Evolutionary conservation across 2,329 filamentous ascomycete genomes (phyloP).

Genomic region (Penicillium paneum): DNA sequence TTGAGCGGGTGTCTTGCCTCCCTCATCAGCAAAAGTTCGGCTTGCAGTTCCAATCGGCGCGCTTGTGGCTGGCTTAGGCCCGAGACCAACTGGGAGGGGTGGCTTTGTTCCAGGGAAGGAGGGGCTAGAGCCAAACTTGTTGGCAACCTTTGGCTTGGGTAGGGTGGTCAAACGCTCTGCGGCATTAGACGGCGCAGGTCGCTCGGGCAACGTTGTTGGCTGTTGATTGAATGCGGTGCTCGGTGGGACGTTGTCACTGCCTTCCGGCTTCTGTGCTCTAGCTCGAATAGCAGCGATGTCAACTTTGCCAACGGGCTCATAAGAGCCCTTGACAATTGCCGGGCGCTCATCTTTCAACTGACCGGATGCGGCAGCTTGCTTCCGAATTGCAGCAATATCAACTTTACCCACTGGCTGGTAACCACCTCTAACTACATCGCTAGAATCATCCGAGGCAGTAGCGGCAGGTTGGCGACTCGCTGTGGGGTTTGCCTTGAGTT

Average conservation of each 20-base stretch:
- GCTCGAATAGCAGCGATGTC: constrained; percentile 93
- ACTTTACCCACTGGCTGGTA: constrained; percentile 97
- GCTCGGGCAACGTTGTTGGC: constrained; percentile 65
- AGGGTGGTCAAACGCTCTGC: constrained; percentile 80
- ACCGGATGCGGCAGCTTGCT: constrained; percentile 64
- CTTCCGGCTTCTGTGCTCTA: constrained; percentile 65
- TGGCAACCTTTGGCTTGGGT: constrained; percentile 92
- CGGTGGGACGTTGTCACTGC: constrained; percentile 43
- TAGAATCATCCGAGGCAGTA: constrained; percentile 45
- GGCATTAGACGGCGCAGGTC: constrained; percentile 67
- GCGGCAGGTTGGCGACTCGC: constrained; percentile 56
- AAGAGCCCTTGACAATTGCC: constrained; percentile 81
- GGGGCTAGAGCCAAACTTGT: constrained; percentile 72
- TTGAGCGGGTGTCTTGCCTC: constrained; percentile 94
- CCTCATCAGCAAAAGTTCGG: constrained; percentile 89
- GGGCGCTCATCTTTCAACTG: constrained; percentile 69
- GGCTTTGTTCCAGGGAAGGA: constrained; percentile 87
- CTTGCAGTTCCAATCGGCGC: constrained; percentile 71
- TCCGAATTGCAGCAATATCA: constrained; percentile 87
- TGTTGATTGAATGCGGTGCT: constrained; percentile 47
- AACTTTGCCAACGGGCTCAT: constrained; percentile 93
- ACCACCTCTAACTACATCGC: constrained; percentile 73
- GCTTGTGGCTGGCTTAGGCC: constrained; percentile 57
- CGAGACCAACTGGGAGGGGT: constrained; percentile 69
- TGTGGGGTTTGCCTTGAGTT: constrained; percentile 64